phyloP scores from a whole-genome alignment of 768 basidiomycete species.

The Hygrocybe punicea region DNA sequence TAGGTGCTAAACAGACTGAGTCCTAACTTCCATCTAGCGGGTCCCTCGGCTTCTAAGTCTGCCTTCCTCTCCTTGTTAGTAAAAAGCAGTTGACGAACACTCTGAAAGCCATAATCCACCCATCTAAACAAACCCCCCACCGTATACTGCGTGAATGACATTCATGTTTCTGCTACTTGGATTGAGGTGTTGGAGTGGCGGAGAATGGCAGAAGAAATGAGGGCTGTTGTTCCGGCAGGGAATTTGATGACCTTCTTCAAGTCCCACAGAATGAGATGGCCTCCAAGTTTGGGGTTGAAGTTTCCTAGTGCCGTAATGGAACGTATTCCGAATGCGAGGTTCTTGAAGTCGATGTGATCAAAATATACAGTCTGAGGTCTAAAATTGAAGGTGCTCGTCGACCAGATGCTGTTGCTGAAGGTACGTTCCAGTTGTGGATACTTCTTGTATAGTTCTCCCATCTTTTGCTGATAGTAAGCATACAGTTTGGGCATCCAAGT shows the following conservation, averaged over 20 bases:
- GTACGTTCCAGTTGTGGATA: slow-evolving; percentile 14
- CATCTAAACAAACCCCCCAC: slow-evolving; percentile 23
- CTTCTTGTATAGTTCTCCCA: slow-evolving; percentile 7
- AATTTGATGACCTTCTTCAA: slow-evolving; percentile 22
- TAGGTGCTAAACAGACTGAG: not conserved
- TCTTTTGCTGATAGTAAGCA: slow-evolving; percentile 10
- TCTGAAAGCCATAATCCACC: slow-evolving; percentile 17
- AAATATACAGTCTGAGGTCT: slow-evolving; percentile 11
- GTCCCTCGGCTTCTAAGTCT: not conserved
- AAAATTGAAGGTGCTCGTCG: slow-evolving; percentile 28
- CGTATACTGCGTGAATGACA: slow-evolving; percentile 21
- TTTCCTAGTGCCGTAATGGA: slow-evolving; percentile 25
- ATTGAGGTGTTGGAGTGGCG: slow-evolving; percentile 19
- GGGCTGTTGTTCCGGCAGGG: slow-evolving; percentile 19
- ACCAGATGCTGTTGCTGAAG: slow-evolving; percentile 29
- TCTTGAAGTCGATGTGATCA: slow-evolving; percentile 25
- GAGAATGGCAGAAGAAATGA: slow-evolving; percentile 24
- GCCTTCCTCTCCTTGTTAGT: not conserved
- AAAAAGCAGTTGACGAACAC: not conserved
- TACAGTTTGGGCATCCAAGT: slow-evolving; percentile 23
- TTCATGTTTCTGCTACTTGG: slow-evolving; percentile 12
- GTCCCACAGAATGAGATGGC: slow-evolving; percentile 27
- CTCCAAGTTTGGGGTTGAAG: slow-evolving; percentile 20
- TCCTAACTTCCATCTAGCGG: not conserved
- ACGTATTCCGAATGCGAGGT: slow-evolving; percentile 26